Evolutionary conservation across 2,329 filamentous ascomycete genomes (phyloP), one percentile per base, ranked within the genome.

Genomic region (Penicillium sp.): DNA sequence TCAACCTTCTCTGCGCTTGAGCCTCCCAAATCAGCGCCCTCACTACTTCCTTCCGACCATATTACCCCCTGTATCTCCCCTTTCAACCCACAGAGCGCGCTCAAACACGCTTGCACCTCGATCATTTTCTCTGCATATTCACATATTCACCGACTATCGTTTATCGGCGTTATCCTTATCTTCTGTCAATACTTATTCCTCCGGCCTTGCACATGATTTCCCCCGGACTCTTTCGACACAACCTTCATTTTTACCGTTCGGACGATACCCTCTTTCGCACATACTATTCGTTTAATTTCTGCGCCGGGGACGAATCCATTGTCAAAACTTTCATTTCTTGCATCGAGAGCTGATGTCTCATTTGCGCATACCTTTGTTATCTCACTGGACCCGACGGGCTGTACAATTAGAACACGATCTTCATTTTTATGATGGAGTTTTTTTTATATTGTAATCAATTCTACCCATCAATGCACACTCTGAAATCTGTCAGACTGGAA

Each of bases 201-300:
- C 41, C 40, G 24, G 51, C 31, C 19, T 14, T n/a, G 10, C 36
- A 39, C 35, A 51, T 37, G 18, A 27, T 35, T 39, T 19, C 9
- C 35, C 24, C 22, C 19, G 36, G 49, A 35, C 16, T 9, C 13
- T 22, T 46, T 54, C 18, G 31, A 43, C 40, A n/a, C 14, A 46
- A 36, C 31, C 16, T 36, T 46, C 24, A 14, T 37, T 46, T 56
- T 33, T 56, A 56, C 41, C 24, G 33, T 22, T 58, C 35, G 31
- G 50, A 50, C 50, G 54, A 62, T 64, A 64, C 56, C 58, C 57
- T 54, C 53, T 53, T 46, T 54, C 50, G 59, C 55, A 60, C 60
- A 60, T 64, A 59, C 50, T 46, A 50, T 47, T 55, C 52, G 41
- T 47, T 49, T 24, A 44, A 46, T 43, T 54, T 53, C 54, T 50